Percentiles rank a stretch among this genome's conserved stretches.
Evolutionary conservation across 176 grass and related monocot species (phyloP).

Genomic region (Triticum aestivum): IWGSC_CS_RefSeq_v2.1 NC_057811.1:50732707-50733206

Average conservation of each 20-base stretch:
- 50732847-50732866: neutral
- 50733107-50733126: neutral
- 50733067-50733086: neutral
- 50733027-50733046: neutral
- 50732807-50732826: neutral
- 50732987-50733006: no score
- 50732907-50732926: neutral
- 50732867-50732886: neutral
- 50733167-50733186: constrained; percentile 20
- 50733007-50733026: neutral
- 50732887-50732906: neutral
- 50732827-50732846: neutral
- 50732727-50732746: neutral
- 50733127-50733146: constrained; percentile 15
- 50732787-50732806: no score
- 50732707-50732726: neutral
- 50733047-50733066: neutral
- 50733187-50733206: constrained; percentile 13
- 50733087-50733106: constrained; percentile 27
- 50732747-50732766: neutral
- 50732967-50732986: neutral
- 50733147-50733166: neutral
- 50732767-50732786: no score
- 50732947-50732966: neutral
- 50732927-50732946: neutral